Percentiles rank a stretch among this genome's conserved stretches.
phyloP scores from a whole-genome alignment of 2,329 filamentous ascomycete species.

The Diplodia corticola region DNA sequence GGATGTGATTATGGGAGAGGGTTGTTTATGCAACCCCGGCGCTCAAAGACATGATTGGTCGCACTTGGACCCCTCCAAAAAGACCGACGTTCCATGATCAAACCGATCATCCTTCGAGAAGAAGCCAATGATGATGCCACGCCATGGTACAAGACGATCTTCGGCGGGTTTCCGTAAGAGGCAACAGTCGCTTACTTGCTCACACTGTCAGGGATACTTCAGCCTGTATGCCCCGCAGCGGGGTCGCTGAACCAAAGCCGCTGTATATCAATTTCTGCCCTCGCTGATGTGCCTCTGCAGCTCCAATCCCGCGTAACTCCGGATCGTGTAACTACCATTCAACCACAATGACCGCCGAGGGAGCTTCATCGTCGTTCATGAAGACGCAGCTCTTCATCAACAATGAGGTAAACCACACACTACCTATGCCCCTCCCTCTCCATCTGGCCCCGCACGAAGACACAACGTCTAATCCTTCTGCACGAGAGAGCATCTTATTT shows the following conservation, averaged over 20 bases:
- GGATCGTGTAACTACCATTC: not conserved
- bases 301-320: not conserved
- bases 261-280: not conserved
- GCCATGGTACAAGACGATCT: not conserved
- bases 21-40: no score
- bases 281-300: not conserved
- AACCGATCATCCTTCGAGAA: no score
- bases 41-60: no score
- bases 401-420: conserved; percentile 29
- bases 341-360: not conserved
- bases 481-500: not conserved
- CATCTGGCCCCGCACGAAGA: not conserved
- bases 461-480: not conserved
- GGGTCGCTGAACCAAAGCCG: not conserved
- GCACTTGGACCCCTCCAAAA: not conserved
- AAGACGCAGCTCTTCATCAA: conserved; percentile 32
- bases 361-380: not conserved
- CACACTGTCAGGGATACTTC: not conserved
- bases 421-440: not conserved
- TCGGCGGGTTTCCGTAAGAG: not conserved
- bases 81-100: not conserved
- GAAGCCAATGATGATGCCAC: not conserved
- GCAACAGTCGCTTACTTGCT: not conserved
- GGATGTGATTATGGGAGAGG: no score
- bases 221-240: not conserved